Percentiles rank a stretch among this genome's conserved stretches.
These are phyloP conservation scores for Monilinia fructigena DNA, from an alignment of 2,329 filamentous ascomycete genomes.

Conservation along the genomic window DNA sequence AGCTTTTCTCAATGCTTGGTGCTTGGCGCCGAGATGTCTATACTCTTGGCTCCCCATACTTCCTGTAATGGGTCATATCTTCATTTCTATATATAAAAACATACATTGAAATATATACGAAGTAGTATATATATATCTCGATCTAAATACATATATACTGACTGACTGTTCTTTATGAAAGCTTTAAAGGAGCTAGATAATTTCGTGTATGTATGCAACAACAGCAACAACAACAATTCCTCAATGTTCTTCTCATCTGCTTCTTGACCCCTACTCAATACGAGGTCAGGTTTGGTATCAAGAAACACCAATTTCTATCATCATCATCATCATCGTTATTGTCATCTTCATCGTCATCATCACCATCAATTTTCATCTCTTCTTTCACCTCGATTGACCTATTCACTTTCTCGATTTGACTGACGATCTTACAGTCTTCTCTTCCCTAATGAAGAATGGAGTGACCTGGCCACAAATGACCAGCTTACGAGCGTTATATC, in stretches of 20 bases:
- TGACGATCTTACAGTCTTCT: constrained; percentile 34
- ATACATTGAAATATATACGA: too few relatives aligned
- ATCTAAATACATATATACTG: constrained; percentile 2
- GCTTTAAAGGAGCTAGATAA: constrained; percentile 36
- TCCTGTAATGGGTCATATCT: neutral
- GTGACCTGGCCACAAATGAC: constrained; percentile 25
- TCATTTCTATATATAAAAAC: constrained; percentile 23
- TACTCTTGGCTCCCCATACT: constrained; percentile 23
- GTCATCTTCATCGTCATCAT: neutral
- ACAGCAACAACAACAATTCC: neutral
- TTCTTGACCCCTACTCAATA: neutral
- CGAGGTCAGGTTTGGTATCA: neutral
- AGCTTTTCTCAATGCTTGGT: constrained; percentile 7
- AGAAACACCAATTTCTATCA: neutral
- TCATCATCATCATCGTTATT: neutral
- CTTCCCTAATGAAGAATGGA: constrained; percentile 38
- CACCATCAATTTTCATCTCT: neutral
- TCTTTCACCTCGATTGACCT: constrained; percentile 1
- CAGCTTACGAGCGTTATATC: constrained; percentile 28
- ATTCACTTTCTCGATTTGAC: constrained; percentile 2
- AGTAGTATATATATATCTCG: neutral
- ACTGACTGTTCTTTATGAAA: constrained; percentile 23
- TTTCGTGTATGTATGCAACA: constrained; percentile 34
- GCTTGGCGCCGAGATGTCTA: constrained; percentile 27
- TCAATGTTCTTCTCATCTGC: neutral